Conservation (phyloP, 2,329 filamentous ascomycete genomes). For the Phialocephala sp. region DNA sequence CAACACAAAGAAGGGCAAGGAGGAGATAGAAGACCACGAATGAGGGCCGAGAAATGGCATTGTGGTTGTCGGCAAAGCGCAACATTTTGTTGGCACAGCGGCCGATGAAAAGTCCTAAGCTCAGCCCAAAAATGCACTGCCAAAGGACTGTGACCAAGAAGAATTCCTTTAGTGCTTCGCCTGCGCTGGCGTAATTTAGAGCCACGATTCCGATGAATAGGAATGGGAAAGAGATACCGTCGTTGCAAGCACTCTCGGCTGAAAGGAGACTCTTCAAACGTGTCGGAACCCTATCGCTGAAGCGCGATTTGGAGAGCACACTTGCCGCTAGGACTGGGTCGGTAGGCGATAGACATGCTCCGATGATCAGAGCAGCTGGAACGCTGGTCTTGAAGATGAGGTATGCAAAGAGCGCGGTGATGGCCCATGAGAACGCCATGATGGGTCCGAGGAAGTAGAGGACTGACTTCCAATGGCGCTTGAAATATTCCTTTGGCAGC, state of each 20-base stretch:
- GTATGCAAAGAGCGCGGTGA: slow-evolving; percentile 51
- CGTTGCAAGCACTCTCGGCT: slow-evolving; percentile 61
- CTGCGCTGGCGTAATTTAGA: slow-evolving; percentile 46
- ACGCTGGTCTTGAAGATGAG: slow-evolving; percentile 53
- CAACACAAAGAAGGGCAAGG: slow-evolving; percentile 56
- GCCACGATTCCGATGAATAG: slow-evolving; percentile 57
- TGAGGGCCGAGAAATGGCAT: slow-evolving; percentile 54
- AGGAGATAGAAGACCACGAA: slow-evolving; percentile 62
- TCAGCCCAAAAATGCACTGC: slow-evolving; percentile 56
- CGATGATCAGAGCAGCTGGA: slow-evolving; percentile 55
- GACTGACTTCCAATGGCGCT: slow-evolving; percentile 38
- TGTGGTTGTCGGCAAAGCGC: slow-evolving; percentile 50
- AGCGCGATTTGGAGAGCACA: slow-evolving; percentile 58
- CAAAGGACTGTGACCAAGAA: slow-evolving; percentile 59
- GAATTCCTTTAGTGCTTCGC: slow-evolving; percentile 54
- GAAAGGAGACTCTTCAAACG: slow-evolving; percentile 56
- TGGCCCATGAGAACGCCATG: slow-evolving; percentile 39
- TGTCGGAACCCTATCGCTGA: slow-evolving; percentile 56
- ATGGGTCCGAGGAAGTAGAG: slow-evolving; percentile 37
- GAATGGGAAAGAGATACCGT: slow-evolving; percentile 61
- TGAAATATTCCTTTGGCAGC: slow-evolving; percentile 56
- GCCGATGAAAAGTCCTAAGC: slow-evolving; percentile 55
- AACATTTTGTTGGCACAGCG: slow-evolving; percentile 53
- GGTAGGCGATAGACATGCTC: slow-evolving; percentile 61
- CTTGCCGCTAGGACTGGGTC: slow-evolving; percentile 61